phyloP scores from a whole-genome alignment of 139 green algal genomes.

The Spirogloea muscicola region DNA sequence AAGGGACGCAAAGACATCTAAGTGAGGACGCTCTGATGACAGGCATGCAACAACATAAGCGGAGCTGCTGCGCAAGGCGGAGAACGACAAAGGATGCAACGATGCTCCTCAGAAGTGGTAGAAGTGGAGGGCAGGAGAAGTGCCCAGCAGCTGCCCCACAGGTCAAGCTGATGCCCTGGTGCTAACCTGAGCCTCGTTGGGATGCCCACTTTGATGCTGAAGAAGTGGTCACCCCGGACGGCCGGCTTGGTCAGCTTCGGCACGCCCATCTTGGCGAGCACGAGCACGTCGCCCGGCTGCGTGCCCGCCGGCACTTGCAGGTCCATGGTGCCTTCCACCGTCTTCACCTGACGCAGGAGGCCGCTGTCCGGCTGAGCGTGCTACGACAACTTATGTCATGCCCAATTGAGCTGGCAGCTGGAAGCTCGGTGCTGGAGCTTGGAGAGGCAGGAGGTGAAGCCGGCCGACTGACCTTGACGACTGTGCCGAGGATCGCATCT shows the following conservation, averaged over 20 bases:
- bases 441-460: too few species aligned
- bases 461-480: conserved; percentile 65
- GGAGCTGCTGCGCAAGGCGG: neutral
- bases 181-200: conserved; percentile 28
- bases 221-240: conserved; percentile 40
- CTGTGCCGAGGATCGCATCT: conserved; percentile 91
- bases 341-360: conserved; percentile 62
- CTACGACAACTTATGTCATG: too few species aligned
- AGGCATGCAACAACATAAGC: neutral
- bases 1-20: neutral
- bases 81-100: neutral
- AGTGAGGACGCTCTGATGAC: neutral
- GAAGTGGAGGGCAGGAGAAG: too few species aligned
- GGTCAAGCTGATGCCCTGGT: neutral
- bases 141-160: neutral
- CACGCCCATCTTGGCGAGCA: conserved; percentile 95
- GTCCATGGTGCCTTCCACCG: conserved; percentile 89
- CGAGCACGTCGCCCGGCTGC: conserved; percentile 90
- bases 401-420: too few species aligned
- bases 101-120: too few species aligned
- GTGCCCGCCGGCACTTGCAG: conserved; percentile 88
- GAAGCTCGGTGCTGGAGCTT: too few species aligned
- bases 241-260: conserved; percentile 69
- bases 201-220: conserved; percentile 37
- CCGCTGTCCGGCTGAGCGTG: too few species aligned